phyloP scores from a whole-genome alignment of 2,329 filamentous ascomycete genomes.

The Cladorrhinum sp. region DNA sequence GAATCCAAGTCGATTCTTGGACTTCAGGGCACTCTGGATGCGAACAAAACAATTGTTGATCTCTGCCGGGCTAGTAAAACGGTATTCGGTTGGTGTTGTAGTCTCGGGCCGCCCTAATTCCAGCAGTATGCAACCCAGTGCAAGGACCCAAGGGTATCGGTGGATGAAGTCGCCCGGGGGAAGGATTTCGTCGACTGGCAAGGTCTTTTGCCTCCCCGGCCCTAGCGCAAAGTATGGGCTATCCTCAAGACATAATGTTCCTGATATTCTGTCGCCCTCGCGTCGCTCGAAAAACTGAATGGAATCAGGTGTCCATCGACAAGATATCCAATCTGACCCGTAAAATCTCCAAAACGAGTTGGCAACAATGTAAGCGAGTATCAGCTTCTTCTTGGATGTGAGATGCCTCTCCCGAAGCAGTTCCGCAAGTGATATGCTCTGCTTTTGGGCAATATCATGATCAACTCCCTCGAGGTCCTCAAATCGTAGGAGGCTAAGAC shows the following conservation, averaged over 20 bases:
- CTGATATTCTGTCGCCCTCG: too few relatives aligned
- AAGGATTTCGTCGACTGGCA: not conserved
- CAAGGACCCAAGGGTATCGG: constrained; percentile 3
- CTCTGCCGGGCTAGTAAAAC: too few relatives aligned
- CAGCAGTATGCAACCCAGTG: not conserved
- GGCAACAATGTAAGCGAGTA: constrained; percentile 6
- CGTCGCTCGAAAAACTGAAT: not conserved
- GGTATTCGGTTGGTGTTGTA: too few relatives aligned
- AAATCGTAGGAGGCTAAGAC: too few relatives aligned
- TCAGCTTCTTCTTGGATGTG: not conserved
- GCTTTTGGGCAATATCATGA: too few relatives aligned
- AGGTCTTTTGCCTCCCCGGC: not conserved
- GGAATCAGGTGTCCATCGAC: not conserved
- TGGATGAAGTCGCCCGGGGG: not conserved
- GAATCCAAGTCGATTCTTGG: too few relatives aligned
- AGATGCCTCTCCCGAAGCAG: not conserved
- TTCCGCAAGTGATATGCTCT: too few relatives aligned
- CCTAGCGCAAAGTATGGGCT: too few relatives aligned
- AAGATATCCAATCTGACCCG: constrained; percentile 4
- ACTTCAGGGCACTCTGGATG: too few relatives aligned
- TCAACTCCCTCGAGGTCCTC: too few relatives aligned
- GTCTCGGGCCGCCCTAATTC: not conserved
- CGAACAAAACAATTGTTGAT: too few relatives aligned
- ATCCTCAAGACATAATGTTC: too few relatives aligned
- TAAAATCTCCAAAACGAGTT: constrained; percentile 6